Evolutionary conservation across 495 filamentous ascomycete genomes (phyloP), one percentile per base, ranked within the genome.

Genomic region (Lasiosphaeria hispida): DNA sequence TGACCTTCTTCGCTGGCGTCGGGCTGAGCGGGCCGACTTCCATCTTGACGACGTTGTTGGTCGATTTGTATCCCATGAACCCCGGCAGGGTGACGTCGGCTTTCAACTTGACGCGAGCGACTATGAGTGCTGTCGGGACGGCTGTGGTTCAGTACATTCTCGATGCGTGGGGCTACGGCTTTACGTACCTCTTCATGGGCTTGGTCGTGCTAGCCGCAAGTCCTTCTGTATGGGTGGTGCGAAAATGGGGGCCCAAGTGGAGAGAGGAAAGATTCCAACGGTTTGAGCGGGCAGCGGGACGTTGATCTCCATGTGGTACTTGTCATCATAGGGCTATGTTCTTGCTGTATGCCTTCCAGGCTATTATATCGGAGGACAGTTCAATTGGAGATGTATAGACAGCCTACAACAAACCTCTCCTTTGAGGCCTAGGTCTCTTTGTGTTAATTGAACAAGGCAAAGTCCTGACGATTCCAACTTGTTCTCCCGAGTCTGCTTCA

Each of bases 1-100:
- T 82, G 7, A 73, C 87, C n/a, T 74, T 84, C 14, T 87, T 88
- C 63, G 51, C 50, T n/a, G 58, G 58, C n/a, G 42, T 38, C 4
- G 50, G 42, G 1, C 8, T 60, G 1, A 18, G 39, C 36, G 58
- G 51, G 19, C 58, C 58, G 7, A 19, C 50, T n/a, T 54, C 49
- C 10, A 60, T 55, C 34, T 38, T 60, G 2, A 55, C 42, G 9
- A 60, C 58, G 36, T 36, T 60, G 42, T 39, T 60, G 23, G 51
- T 60, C 19, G 58, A 60, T 37, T 44, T 60, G 13, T 60, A 60
- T 34, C 58, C 58, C 15, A 50, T 50, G 43, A 60, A 60, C 45
- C 43, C 58, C 1, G 58, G 58, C 7, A 17, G 58, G 18, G 58
- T 60, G 4, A 55, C 58, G 14, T 60, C 58, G 14, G 35, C 50